Conservation (phyloP, 2,329 filamentous ascomycete genomes). For the Mollisia scopiformis region DNA sequence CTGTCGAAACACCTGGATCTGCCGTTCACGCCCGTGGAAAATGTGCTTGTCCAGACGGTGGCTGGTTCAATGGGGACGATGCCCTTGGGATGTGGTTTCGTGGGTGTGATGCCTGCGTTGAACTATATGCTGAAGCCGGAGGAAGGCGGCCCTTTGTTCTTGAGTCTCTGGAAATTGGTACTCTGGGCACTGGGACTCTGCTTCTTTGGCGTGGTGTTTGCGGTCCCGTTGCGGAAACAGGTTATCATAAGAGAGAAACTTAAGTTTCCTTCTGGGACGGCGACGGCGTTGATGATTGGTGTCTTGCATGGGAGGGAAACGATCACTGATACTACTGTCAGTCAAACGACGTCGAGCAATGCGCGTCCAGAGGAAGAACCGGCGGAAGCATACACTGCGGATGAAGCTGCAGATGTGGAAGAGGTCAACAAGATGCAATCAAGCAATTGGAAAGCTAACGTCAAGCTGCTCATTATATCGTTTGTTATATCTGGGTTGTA, state of each 20-base stretch:
- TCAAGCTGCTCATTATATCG: slow-evolving; percentile 50
- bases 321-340: slow-evolving; percentile 19
- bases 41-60: slow-evolving; percentile 94
- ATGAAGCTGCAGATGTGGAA: slow-evolving; percentile 26
- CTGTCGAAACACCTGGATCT: slow-evolving; percentile 72
- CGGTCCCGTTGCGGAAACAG: slow-evolving; percentile 85
- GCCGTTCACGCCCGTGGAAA: slow-evolving; percentile 93
- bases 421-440: slow-evolving; percentile 27
- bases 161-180: slow-evolving; percentile 77
- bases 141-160: slow-evolving; percentile 76
- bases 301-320: slow-evolving; percentile 74
- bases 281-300: slow-evolving; percentile 89
- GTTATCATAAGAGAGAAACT: slow-evolving; percentile 92
- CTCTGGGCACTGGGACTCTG: slow-evolving; percentile 92
- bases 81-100: slow-evolving; percentile 93
- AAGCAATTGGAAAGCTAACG: slow-evolving; percentile 38
- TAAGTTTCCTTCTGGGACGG: slow-evolving; percentile 93
- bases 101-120: slow-evolving; percentile 91
- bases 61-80: slow-evolving; percentile 95
- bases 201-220: slow-evolving; percentile 96
- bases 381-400: slow-evolving; percentile 6
- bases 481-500: slow-evolving; percentile 64
- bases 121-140: slow-evolving; percentile 79
- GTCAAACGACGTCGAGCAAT: neutral
- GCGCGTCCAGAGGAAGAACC: neutral